Base-by-base conservation (phyloP, 192 early-diverging fungal genomes). In the Coemansia sp. region DNA sequence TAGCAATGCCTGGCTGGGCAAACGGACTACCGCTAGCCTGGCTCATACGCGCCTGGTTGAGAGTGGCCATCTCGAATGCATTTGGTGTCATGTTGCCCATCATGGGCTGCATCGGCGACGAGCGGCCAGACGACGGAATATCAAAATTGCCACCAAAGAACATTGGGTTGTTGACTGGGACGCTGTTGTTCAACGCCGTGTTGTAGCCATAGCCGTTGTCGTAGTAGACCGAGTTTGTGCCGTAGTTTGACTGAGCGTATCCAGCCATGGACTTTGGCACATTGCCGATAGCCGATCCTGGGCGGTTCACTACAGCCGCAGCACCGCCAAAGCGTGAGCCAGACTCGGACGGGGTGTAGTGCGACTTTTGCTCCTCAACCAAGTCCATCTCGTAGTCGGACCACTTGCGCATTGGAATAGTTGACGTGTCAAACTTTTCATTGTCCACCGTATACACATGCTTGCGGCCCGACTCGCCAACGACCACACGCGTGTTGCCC, bases 401-500 rank as follows among this genome's bases (percentile, higher is more conserved):
- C 91, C 91, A 92, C 58, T 85, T 87, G 83, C 85, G 87, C 67
- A 82, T 80, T 14, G 91, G 91, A 48, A 92, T 92, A 1, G 84
- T 81, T 34, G 83, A 83, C 17, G 88, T 85, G 80, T 92, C 88
- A 66, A 92, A 92, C 70, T 89, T 86, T 60, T 86, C 88, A 57
- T 89, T 87, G 59, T 87, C 87, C 40, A 81, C 85, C 64, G 67
- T 69, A 40, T 76, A 80, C 46, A 83, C 62, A 50, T 82, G 86
- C 73, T 85, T 88, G 44, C 82, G 80, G 55, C 92, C 92, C 34
- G 88, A 89, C 66, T 93, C 91, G 60, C 95, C 96, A 9, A 93
- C 84, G 1, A 96, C 92, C 26, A 91, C 38, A 70, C 96, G 90
- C 23, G 96, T 98, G 74, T 94, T 96, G 60, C 95, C 97, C 97